A percentile compares a stretch with the other conserved stretches of the same genome.
Evolutionary conservation across 495 filamentous ascomycete genomes (phyloP).

Genomic region (Ramalina intermedia): DNA sequence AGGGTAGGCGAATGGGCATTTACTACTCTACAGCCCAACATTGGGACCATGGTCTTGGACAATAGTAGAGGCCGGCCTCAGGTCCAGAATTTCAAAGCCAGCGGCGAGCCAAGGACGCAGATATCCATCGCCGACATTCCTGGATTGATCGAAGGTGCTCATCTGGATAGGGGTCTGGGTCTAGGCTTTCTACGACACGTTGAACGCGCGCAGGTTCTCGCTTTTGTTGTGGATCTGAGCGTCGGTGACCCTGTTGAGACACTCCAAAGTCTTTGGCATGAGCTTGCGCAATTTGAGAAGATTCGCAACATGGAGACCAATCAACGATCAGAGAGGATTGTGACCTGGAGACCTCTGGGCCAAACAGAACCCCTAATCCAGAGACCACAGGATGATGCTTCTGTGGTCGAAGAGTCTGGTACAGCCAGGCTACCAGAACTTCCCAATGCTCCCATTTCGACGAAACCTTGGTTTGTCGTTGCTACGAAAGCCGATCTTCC

Average conservation of each 20-base stretch:
- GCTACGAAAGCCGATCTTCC: constrained; percentile 87
- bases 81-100: constrained; percentile 24
- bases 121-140: constrained; percentile 96
- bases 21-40: constrained; percentile 84
- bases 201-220: constrained; percentile 80
- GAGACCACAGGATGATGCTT: constrained; percentile 13
- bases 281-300: constrained; percentile 74
- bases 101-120: constrained; percentile 37
- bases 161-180: constrained; percentile 82
- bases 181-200: constrained; percentile 88
- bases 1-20: constrained; percentile 94
- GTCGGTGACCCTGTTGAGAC: constrained; percentile 63
- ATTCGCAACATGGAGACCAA: constrained; percentile 47
- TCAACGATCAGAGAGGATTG: constrained; percentile 28
- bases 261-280: constrained; percentile 70
- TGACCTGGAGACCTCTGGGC: constrained; percentile 11
- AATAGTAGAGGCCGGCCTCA: constrained; percentile 56
- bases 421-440: constrained; percentile 7
- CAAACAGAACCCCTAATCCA: neutral
- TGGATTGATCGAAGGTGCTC: constrained; percentile 76
- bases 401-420: constrained; percentile 22
- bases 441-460: constrained; percentile 48
- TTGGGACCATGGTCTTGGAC: constrained; percentile 88
- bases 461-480: constrained; percentile 94
- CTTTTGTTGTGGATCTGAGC: constrained; percentile 83